Base-by-base conservation (phyloP, 179 eudicot species). In the Silene coronaria region DNA sequence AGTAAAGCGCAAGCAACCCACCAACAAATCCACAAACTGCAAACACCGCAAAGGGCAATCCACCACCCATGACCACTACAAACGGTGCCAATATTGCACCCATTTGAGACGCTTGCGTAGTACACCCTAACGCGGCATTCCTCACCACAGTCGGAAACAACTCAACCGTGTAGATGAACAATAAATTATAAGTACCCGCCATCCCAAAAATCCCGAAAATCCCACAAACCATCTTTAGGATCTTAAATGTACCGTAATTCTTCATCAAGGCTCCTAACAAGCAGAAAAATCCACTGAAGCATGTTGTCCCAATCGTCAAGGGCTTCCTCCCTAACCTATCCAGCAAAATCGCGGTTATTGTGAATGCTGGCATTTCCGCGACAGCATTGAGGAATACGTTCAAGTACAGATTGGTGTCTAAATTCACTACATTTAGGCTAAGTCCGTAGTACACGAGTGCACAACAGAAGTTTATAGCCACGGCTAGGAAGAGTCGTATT, bases 131-230 rank as follows among this genome's bases (percentile, higher is more conserved):
- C 1, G 97, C 97, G 0, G 93, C 91, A 2, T 87, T 93, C 59
- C 98, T 86, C 17, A 93, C 98, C 65, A 91, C 95, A 5, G 98
- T 93, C 16, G 98, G 98, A 59, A 93, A 93, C 78, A 93, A 76
- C 88, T 93, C 98, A 38, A 85, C 77, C 0, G 91, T 88, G 55
- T 91, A 93, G 4, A 93, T 84, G 38, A 89, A 93, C 81, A 93
- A 67, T 81, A 93, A 65, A 51, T 93, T 93, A 55, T 93, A 89
- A 5, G 90, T 88, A 5, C 91, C 97, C 0, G 91, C 95, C 90
- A 91, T 86, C 14, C 96, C 95, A 45, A 93, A 93, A 3, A 93
- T 93, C 55, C 96, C 98, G 72, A 89, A 24, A 36, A 93, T 77
- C 1, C 95, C 91, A 75, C 93, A 91, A 2, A 88, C 65, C 97